Evolutionary conservation across 2,329 filamentous ascomycete species (phyloP).

Genomic region (Venturia effusa): DNA sequence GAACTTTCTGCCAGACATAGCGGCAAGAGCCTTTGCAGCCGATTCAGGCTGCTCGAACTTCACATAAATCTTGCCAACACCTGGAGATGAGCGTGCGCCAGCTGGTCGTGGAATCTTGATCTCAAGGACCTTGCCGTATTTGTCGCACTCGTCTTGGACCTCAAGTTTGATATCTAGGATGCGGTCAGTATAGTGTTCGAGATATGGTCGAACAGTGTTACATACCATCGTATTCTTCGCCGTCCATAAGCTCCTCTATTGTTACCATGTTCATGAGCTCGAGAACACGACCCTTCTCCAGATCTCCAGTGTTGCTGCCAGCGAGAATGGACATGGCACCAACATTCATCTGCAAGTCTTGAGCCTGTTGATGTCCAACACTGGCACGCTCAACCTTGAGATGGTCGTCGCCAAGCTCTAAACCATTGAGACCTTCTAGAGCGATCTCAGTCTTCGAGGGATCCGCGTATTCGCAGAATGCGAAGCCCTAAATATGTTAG

Average conservation of each 20-base stretch:
- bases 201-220: slow-evolving; percentile 7
- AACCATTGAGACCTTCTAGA: slow-evolving; percentile 81
- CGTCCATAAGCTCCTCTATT: slow-evolving; percentile 83
- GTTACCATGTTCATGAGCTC: slow-evolving; percentile 99
- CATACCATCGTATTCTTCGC: slow-evolving; percentile 88
- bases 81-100: slow-evolving; percentile 70
- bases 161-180: slow-evolving; percentile 89
- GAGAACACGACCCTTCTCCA: slow-evolving; percentile 73
- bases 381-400: slow-evolving; percentile 83
- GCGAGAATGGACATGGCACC: slow-evolving; percentile 97
- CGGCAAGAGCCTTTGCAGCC: slow-evolving; percentile 73
- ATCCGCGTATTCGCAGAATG: slow-evolving; percentile 91
- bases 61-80: slow-evolving; percentile 95
- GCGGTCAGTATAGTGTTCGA: slow-evolving; percentile 24
- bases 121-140: slow-evolving; percentile 77
- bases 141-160: slow-evolving; percentile 82
- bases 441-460: slow-evolving; percentile 69
- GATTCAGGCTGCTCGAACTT: slow-evolving; percentile 75
- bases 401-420: slow-evolving; percentile 80
- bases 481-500: slow-evolving; percentile 59
- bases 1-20: slow-evolving; percentile 92
- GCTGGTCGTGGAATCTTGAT: slow-evolving; percentile 86
- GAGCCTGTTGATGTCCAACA: slow-evolving; percentile 85
- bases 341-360: slow-evolving; percentile 87
- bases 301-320: slow-evolving; percentile 68